phyloP scores from a whole-genome alignment of 495 filamentous ascomycete genomes.

The Eremomyces bilateralis region DNA sequence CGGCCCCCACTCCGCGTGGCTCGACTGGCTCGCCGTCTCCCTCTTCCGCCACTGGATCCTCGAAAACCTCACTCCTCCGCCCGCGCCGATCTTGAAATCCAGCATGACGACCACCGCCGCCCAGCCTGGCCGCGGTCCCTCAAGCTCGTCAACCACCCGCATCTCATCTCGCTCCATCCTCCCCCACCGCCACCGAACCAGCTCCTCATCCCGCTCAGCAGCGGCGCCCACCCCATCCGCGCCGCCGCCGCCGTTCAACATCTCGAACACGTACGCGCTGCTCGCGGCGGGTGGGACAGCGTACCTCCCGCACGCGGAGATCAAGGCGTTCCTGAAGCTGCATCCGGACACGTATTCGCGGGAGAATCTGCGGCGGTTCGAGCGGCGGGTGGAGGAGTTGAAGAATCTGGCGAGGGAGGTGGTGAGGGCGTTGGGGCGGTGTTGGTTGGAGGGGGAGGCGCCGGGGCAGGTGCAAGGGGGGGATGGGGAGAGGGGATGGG shows the following conservation, averaged over 20 bases:
- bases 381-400: constrained; percentile 67
- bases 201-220: constrained; percentile 8
- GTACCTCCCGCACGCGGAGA: constrained; percentile 66
- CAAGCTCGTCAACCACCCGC: not conserved
- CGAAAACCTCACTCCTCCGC: constrained; percentile 58
- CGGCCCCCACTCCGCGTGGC: constrained; percentile 49
- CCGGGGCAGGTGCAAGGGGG: constrained; percentile 15
- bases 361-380: constrained; percentile 60
- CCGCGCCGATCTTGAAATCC: constrained; percentile 16
- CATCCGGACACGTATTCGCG: constrained; percentile 44
- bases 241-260: constrained; percentile 15
- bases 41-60: constrained; percentile 82
- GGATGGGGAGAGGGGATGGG: constrained; percentile 12
- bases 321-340: constrained; percentile 69
- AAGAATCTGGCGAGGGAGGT: constrained; percentile 62
- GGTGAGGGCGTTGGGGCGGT: constrained; percentile 71
- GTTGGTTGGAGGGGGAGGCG: constrained; percentile 55
- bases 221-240: constrained; percentile 2
- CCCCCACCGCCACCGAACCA: constrained; percentile 9
- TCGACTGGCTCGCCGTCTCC: constrained; percentile 70
- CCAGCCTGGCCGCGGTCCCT: not conserved
- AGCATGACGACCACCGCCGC: not conserved
- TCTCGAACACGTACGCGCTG: constrained; percentile 49
- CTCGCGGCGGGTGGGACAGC: constrained; percentile 36
- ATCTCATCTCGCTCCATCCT: not conserved